A percentile compares a stretch with the other conserved stretches of the same genome.
Conservation (phyloP, 225 moss, liverwort and hornwort species). For the Neckera pumila region DNA sequence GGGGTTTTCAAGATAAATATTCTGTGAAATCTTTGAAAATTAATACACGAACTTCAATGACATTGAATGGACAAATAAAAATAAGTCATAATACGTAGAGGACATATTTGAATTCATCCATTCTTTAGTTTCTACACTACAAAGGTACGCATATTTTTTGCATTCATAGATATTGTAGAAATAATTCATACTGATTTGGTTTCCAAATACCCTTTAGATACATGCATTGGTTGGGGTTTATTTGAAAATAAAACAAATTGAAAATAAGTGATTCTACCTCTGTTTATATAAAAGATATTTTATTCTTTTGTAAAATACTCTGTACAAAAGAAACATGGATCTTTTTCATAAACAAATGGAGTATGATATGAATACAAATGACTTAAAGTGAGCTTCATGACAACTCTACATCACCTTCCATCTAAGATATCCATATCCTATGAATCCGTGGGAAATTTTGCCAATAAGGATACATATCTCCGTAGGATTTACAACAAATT, state of each 20-base stretch:
- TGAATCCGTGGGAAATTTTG: background rate
- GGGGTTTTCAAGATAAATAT: background rate
- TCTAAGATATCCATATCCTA: background rate
- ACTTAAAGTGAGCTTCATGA: background rate
- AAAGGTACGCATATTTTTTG: background rate
- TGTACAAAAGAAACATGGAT: no score
- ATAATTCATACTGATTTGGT: background rate
- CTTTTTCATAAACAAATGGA: no score
- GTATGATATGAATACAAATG: background rate
- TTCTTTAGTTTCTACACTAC: fast-evolving
- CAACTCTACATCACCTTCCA: background rate
- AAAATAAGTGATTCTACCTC: no score
- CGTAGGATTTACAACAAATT: background rate
- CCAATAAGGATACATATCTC: fast-evolving
- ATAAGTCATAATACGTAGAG: background rate
- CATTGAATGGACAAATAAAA: background rate
- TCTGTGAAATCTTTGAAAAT: background rate
- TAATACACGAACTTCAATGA: no score
- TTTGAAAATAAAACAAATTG: background rate
- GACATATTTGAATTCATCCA: background rate
- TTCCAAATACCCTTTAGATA: background rate
- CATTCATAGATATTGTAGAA: background rate
- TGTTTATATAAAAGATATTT: no score
- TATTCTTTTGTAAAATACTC: no score
- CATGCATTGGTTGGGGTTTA: background rate